A percentile compares a stretch with the other conserved stretches of the same genome.
Evolutionary conservation across 225 moss, liverwort and hornwort species (phyloP).

Genomic region (Lunularia cruciata): DNA sequence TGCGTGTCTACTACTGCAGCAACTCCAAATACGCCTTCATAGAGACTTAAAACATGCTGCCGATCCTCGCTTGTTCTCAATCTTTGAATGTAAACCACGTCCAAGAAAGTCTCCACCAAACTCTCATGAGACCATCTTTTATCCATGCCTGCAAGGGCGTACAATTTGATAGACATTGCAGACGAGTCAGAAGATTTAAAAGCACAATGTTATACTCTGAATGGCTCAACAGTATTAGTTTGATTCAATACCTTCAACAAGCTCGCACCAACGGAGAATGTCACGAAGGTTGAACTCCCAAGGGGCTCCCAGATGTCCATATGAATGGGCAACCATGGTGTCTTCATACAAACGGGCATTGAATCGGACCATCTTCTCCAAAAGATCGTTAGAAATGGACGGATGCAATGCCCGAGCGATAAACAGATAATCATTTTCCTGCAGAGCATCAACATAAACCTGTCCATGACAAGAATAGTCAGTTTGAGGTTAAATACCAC

Average conservation of each 20-base stretch:
- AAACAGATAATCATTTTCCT: constrained; percentile 67
- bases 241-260: constrained; percentile 65
- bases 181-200: too few relatives aligned
- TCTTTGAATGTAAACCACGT: constrained; percentile 90
- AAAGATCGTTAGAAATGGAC: constrained; percentile 52
- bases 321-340: constrained; percentile 72
- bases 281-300: constrained; percentile 99
- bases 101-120: constrained; percentile 53
- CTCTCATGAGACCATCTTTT: constrained; percentile 16
- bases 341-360: constrained; percentile 75
- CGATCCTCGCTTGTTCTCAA: constrained; percentile 89
- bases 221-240: too few relatives aligned
- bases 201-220: too few relatives aligned
- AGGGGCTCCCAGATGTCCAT: constrained; percentile 80
- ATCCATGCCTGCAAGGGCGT: constrained; percentile 27
- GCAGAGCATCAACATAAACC: constrained; percentile 84
- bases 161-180: not conserved
- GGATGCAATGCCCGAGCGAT: constrained; percentile 81
- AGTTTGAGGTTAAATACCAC: not conserved
- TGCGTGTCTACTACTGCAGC: constrained; percentile 55
- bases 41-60: constrained; percentile 62
- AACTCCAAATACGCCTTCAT: constrained; percentile 63
- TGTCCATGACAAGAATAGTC: not conserved
- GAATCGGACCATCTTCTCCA: constrained; percentile 80
- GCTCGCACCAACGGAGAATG: constrained; percentile 91